Evolutionary conservation across 164 flowering plant genomes (phyloP).

Genomic region (Taxillus chinensis): DNA sequence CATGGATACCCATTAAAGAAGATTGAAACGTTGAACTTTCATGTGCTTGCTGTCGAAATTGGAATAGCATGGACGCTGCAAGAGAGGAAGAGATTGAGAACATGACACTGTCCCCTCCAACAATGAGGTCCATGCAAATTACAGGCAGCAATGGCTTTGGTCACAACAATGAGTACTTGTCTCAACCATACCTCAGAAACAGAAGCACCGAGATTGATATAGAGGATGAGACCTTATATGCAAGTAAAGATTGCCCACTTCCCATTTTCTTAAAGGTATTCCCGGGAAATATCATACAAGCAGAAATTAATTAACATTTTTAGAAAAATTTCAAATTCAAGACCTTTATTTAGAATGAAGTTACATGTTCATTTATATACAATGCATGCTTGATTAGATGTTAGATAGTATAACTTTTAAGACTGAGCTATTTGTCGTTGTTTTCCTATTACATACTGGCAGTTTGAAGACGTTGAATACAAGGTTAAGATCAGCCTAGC

Average conservation of each 20-base stretch:
- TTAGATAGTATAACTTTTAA: too few relatives aligned
- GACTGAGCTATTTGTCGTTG: not conserved
- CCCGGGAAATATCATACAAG: too few relatives aligned
- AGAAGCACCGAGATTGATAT: conserved; percentile 52
- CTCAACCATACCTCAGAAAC: conserved; percentile 51
- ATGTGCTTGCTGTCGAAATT: not conserved
- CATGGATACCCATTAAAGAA: not conserved
- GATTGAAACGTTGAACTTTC: not conserved
- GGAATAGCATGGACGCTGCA: conserved; percentile 31
- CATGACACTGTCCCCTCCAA: conserved; percentile 35
- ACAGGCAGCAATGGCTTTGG: conserved; percentile 68
- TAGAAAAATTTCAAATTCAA: too few relatives aligned
- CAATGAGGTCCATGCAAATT: conserved; percentile 57
- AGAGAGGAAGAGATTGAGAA: conserved; percentile 44
- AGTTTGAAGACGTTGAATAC: conserved; percentile 87
- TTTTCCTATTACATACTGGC: conserved; percentile 9
- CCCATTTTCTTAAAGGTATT: conserved; percentile 73
- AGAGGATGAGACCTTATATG: conserved; percentile 21
- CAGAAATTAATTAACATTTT: too few relatives aligned
- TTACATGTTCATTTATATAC: too few relatives aligned
- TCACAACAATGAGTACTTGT: conserved; percentile 61
- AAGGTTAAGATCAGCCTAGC: conserved; percentile 41
- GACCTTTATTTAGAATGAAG: too few relatives aligned
- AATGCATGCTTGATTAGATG: too few relatives aligned
- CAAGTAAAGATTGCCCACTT: conserved; percentile 39